Evolutionary conservation across 352 stramenopile genomes (phyloP).

Genomic region (Globisporangium cystogenes): DNA sequence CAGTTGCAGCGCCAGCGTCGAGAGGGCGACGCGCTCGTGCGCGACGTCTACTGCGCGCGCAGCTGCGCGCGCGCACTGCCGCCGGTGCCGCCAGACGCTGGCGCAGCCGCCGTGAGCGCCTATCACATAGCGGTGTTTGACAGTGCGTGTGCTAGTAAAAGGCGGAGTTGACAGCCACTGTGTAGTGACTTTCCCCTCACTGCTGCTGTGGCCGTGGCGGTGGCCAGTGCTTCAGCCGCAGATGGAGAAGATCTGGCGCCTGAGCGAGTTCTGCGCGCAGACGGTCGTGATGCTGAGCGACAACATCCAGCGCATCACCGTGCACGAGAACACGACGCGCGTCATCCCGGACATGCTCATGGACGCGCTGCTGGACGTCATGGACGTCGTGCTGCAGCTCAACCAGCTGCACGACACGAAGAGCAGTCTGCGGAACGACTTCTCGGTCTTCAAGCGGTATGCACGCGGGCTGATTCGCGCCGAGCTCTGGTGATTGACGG

Average conservation of each 20-base stretch:
- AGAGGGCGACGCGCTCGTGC: slow-evolving; percentile 29
- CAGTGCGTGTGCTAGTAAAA: too few species aligned
- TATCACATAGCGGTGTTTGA: slow-evolving; percentile 49
- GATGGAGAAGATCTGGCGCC: slow-evolving; percentile 41
- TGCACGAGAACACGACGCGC: slow-evolving; percentile 58
- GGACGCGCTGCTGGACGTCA: slow-evolving; percentile 47
- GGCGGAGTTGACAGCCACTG: too few species aligned
- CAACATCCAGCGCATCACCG: slow-evolving; percentile 61
- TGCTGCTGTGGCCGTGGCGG: too few species aligned
- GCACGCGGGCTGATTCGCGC: background rate
- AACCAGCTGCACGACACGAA: slow-evolving; percentile 68
- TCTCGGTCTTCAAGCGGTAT: slow-evolving; percentile 67
- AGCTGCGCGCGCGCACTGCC: slow-evolving; percentile 54
- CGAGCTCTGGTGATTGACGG: too few species aligned
- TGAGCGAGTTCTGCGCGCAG: slow-evolving; percentile 53
- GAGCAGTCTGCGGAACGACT: slow-evolving; percentile 66
- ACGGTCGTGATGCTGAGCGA: slow-evolving; percentile 59
- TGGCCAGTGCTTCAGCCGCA: slow-evolving; percentile 56
- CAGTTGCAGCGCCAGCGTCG: slow-evolving; percentile 35
- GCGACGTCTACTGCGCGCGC: slow-evolving; percentile 49
- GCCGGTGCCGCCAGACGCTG: slow-evolving; percentile 15
- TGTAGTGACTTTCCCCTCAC: too few species aligned
- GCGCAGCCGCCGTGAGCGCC: slow-evolving; percentile 13
- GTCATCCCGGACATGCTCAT: slow-evolving; percentile 59
- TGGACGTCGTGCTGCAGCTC: slow-evolving; percentile 60